Percentiles rank a stretch among this genome's conserved stretches.
These are phyloP conservation scores for Mallotus nudiflorus DNA, from an alignment of 345 rosid species.

Conservation along the genomic window DNA sequence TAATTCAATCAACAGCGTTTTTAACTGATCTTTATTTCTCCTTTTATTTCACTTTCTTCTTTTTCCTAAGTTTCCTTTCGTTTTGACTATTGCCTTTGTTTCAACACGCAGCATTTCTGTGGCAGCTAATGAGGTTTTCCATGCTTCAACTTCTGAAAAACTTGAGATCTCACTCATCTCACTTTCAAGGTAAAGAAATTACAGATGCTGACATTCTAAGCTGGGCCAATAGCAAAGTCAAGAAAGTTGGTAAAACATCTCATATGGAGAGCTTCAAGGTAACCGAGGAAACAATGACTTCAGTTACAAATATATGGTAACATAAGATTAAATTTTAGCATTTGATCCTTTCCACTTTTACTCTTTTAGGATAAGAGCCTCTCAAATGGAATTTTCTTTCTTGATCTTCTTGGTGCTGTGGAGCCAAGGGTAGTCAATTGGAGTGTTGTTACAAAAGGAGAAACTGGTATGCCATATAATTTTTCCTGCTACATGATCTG, in stretches of 20 bases:
- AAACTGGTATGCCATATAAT: slow-evolving; percentile 52
- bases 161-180: slow-evolving; percentile 62
- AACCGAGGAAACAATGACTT: slow-evolving; percentile 19
- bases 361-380: slow-evolving; percentile 69
- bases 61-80: not conserved
- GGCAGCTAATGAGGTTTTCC: slow-evolving; percentile 97
- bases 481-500: not conserved
- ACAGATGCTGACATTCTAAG: slow-evolving; percentile 79
- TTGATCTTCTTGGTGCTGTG: slow-evolving; percentile 84
- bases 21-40: not conserved
- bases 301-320: not conserved
- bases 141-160: slow-evolving; percentile 96
- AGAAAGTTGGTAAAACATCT: slow-evolving; percentile 64
- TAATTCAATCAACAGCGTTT: not conserved
- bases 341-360: slow-evolving; percentile 17
- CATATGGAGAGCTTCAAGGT: slow-evolving; percentile 95
- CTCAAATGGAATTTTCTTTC: slow-evolving; percentile 77
- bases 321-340: slow-evolving; percentile 15
- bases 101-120: slow-evolving; percentile 63
- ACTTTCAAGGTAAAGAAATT: slow-evolving; percentile 86
- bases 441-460: slow-evolving; percentile 81
- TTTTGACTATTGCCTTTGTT: slow-evolving; percentile 16
- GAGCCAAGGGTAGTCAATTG: slow-evolving; percentile 96
- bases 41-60: not conserved
- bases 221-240: slow-evolving; percentile 93